Evolutionary conservation across 2,329 filamentous ascomycete species (phyloP), one percentile per base, ranked within the genome.

Genomic region (Stemphylium vesicarium): DNA sequence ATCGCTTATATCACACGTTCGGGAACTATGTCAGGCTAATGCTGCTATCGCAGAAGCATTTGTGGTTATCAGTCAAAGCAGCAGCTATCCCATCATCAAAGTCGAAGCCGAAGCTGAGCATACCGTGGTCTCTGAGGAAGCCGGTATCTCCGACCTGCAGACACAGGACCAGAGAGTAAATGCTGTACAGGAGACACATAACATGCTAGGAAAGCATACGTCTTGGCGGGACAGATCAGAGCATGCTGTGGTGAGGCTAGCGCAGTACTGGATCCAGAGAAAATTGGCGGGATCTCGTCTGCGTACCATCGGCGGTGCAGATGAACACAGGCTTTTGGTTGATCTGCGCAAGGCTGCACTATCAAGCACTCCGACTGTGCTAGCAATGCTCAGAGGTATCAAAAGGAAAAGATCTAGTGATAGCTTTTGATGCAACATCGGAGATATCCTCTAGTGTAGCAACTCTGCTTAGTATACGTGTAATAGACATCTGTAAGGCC

Each of bases 11-110:
- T 35, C 31, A 45, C 1, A 24, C 39, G 36, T 24, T 40, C 22
- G 22, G 5, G 29, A 45, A 16, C 43, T 56, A 26, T 56, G 35
- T 7, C 12, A 56, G 40, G 53, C 53, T 9, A 56, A 56, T 53
- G 4, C 13, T 33, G 44, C 49, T 38, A 56, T 56, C 40, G 39
- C 35, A 44, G 29, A 56, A 38, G 53, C 39, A 8, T 36, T 53
- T n/a, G 13, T 43, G n/a, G 44, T 15, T 42, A 29, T 33, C 7
- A 37, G 49, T 29, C 10, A 13, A 49, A 49, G 39, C 15, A 44
- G 44, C 37, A 16, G 43, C 13, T n/a, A 47, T 20, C 3, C 20
- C 4, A 20, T 26, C 10, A 13, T 35, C 29, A 13, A 48, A 45
- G 39, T 42, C 20, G 35, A 57, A 53, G 44, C 39, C 44, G n/a